Evolutionary conservation across 768 basidiomycete species (phyloP), one percentile per base, ranked within the genome.

Genomic region (Boletales sp.): DNA sequence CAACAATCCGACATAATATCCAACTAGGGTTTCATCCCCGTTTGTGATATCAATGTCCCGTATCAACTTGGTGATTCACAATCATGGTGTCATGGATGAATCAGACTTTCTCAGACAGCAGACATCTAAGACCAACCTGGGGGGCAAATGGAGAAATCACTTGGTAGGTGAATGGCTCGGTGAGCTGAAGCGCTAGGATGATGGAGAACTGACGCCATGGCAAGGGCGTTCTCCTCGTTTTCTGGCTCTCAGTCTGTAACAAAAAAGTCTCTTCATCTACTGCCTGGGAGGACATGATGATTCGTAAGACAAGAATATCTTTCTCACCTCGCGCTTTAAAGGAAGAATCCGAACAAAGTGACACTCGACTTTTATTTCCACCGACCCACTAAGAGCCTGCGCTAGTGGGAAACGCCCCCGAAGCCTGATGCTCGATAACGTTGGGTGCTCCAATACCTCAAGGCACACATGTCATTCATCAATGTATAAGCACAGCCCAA

Each of bases 131-230:
- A 58, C 75, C 37, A 50, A 84, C 86, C 72, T 89, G 80, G 4
- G 84, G 86, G 18, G 82, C 77, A 60, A 89, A 90, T 1, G 88
- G 89, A 43, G 80, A 80, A 53, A 90, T 88, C 48, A 90, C 84
- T 54, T 87, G 78, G 7, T 79, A 79, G 2, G 87, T 87, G 56
- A 91, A 70, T 1, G 88, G 88, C 62, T 91, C 89, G 34, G 86
- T 75, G 38, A 90, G 79, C 64, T 89, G 87, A 18, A 90, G 74
- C 57, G 88, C 74, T 46, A 90, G 63, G 4, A 90, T 73, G 53
- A 90, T 79, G 40, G 73, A 73, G 51, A 90, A 76, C 71, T 90
- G 88, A 53, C 74, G 74, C 80, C 76, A 81, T 13, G 88, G 88
- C 21, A 90, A 60, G 21, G 84, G 84, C 3, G 84, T 80, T 36